A percentile compares a stretch with the other conserved stretches of the same genome.
phyloP scores from a whole-genome alignment of 305 asterid genomes.

The Solanum aculeatissimum region DNA sequence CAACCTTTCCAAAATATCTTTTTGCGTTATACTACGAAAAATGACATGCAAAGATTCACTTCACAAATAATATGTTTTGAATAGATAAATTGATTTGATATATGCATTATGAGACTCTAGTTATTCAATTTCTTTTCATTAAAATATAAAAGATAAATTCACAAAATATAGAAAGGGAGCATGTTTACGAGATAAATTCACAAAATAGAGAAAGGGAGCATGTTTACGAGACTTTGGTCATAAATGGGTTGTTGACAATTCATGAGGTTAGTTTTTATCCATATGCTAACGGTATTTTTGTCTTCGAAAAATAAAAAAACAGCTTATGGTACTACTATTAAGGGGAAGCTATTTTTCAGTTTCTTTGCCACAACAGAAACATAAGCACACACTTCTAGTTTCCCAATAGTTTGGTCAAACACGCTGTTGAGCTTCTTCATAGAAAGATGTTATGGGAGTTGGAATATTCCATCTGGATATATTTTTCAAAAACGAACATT shows the following conservation, averaged over 20 bases:
- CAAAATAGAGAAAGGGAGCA: not conserved
- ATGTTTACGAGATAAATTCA: not conserved
- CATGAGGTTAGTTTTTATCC: not conserved
- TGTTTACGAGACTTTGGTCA: not conserved
- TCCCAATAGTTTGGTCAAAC: not conserved
- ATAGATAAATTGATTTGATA: not conserved
- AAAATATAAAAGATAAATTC: not conserved
- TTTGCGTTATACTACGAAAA: not conserved
- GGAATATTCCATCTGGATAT: not conserved
- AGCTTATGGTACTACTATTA: not conserved
- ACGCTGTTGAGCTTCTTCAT: not conserved
- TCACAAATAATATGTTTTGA: not conserved
- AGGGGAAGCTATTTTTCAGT: not conserved
- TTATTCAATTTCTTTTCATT: not conserved
- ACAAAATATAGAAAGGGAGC: not conserved
- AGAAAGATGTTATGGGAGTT: not conserved
- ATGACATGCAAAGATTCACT: not conserved
- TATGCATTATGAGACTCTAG: not conserved
- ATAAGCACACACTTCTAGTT: not conserved
- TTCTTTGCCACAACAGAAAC: not conserved
- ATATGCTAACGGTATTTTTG: not conserved
- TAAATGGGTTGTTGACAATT: not conserved
- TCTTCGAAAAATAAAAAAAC: not conserved
- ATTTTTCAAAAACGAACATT: not conserved
- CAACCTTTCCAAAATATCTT: not conserved